phyloP scores from a whole-genome alignment of 2,329 filamentous ascomycete genomes.

The Penicillium sp. region DNA sequence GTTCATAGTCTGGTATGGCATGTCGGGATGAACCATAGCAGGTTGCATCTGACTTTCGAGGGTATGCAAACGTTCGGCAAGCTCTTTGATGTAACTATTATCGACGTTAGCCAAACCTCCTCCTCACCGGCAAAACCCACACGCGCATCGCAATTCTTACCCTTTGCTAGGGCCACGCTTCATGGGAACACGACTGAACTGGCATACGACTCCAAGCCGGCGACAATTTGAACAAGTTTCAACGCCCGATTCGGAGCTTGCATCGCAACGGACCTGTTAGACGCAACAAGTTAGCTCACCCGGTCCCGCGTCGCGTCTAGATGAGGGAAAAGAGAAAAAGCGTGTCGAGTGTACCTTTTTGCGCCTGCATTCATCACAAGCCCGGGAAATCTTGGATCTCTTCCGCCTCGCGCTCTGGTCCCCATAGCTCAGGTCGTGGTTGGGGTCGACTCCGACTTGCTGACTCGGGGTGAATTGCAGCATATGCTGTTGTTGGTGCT shows the following conservation, averaged over 20 bases:
- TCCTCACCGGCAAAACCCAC: too few species aligned
- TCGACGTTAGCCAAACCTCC: too few species aligned
- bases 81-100: conserved; percentile 74
- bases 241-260: conserved; percentile 63
- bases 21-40: conserved; percentile 32
- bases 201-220: conserved; percentile 64
- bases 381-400: conserved; percentile 74
- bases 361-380: conserved; percentile 78
- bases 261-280: conserved; percentile 75
- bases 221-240: conserved; percentile 74
- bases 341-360: conserved; percentile 54
- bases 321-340: too few species aligned
- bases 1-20: conserved; percentile 38
- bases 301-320: too few species aligned
- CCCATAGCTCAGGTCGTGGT: conserved; percentile 44
- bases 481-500: conserved; percentile 35
- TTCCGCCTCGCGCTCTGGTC: conserved; percentile 64
- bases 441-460: conserved; percentile 39
- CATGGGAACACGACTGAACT: conserved; percentile 79
- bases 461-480: conserved; percentile 38
- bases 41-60: conserved; percentile 66
- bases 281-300: conserved; percentile 19
- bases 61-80: conserved; percentile 72
- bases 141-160: conserved; percentile 37
- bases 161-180: conserved; percentile 86